Base-by-base conservation (phyloP, 768 basidiomycete genomes). In the Termitomyces sp. region DNA sequence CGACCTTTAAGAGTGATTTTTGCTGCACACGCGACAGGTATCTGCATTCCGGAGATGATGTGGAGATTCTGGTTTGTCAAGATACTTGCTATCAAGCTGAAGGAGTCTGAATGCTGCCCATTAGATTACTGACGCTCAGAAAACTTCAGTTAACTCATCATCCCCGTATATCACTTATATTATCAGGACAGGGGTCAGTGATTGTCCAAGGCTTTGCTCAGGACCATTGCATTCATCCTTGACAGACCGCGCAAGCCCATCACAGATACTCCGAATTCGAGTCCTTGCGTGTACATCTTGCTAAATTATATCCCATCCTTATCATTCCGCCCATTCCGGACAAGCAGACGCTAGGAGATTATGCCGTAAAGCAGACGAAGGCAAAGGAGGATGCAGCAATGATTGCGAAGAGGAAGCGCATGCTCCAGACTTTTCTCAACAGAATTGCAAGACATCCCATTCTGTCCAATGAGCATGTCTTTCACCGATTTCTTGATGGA, bases 201-300 rank as follows among this genome's bases (percentile, higher is more conserved):
- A 6, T 32, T 56, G 43, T 41, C 49, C 40, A 56, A 56, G 54
- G 57, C 59, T 53, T 36, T 49, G 49, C 24, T 33, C n/a, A 41
- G 40, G n/a, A 26, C n/a, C 38, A 35, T 50, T n/a, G 5, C 48
- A 51, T 7, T 62, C 56, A 1, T 55, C 14, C 14, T 57, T 44
- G 30, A 45, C 65, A 98, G 96, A 84, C 79, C 62, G 80, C 86
- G 7, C 88, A 92, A 65, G 86, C 93, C 11, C 82, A 85, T 35
- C 91, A 97, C 64, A 85, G 97, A 43, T 99, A 99, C 72, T 98
- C 96, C 3, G 94, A 98, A 70, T 99, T 99, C 71, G 94, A 98
- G 73, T 94, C 93, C 24, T 77, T 99, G 41, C 86, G 97, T 52
- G 79, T 81, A 53, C 89, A 81, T 60, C 82, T 99, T 49, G 79